A percentile compares a stretch with the other conserved stretches of the same genome.
Evolutionary conservation across 116 monocot genomes (phyloP).

Genomic region (Posidonia oceanica): DNA sequence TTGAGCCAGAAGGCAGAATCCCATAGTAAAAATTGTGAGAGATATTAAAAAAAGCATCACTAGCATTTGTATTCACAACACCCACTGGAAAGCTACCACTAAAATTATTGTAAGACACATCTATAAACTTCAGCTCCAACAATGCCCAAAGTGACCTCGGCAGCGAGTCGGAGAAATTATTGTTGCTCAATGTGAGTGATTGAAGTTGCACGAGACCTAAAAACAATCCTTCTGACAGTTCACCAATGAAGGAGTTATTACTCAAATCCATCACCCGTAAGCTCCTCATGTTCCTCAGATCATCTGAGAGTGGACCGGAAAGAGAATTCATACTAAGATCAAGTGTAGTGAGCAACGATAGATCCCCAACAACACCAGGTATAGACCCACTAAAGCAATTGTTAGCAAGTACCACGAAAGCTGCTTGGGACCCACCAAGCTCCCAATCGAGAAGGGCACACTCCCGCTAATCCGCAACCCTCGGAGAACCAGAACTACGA

Average conservation of each 20-base stretch:
- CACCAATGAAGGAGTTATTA: constrained; percentile 14
- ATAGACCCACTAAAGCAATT: constrained; percentile 17
- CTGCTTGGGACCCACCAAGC: constrained; percentile 9
- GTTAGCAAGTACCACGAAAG: constrained; percentile 22
- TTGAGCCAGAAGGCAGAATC: constrained; percentile 14
- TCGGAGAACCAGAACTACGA: constrained; percentile 43
- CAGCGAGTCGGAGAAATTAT: constrained; percentile 27
- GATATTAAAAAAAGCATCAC: constrained; percentile 24
- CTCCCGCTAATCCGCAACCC: constrained; percentile 26
- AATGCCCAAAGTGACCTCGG: constrained; percentile 29
- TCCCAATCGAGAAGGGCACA: constrained; percentile 40
- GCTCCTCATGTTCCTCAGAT: constrained; percentile 18
- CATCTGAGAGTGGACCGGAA: constrained; percentile 3
- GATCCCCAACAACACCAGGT: background rate
- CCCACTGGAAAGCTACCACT: constrained; percentile 31
- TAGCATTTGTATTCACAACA: constrained; percentile 2
- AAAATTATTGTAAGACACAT: constrained; percentile 52
- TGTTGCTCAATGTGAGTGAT: constrained; percentile 14
- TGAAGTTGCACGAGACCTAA: constrained; percentile 10
- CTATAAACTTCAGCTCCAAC: constrained; percentile 21
- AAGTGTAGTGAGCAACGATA: background rate
- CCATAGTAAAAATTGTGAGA: constrained; percentile 65
- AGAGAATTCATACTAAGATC: constrained; percentile 1
- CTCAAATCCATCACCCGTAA: constrained; percentile 15
- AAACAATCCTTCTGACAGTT: constrained; percentile 13